Evolutionary conservation across 257 asterid species (phyloP), one percentile per base, ranked within the genome.

Genomic region (Marsdenia floribunda): DNA sequence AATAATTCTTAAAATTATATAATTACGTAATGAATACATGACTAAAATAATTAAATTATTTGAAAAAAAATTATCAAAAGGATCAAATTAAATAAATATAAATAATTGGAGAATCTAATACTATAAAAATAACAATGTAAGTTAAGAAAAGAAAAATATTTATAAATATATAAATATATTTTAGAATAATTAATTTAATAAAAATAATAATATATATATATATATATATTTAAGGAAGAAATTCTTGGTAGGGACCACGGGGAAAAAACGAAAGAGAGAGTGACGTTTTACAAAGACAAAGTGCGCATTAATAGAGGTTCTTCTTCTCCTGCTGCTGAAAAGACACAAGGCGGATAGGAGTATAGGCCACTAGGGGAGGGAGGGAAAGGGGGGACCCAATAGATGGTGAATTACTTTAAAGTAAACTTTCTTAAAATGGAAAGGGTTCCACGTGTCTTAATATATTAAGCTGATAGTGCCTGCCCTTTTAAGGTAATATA

Each of bases 371-470:
- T 75, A 50, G 72, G 64, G 49, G 47, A 1, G 40, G 42, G 8
- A 2, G 49, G 49, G 49, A n/a, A n/a, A n/a, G n/a, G n/a, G 40
- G 38, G 12, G 33, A 35, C 50, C 65, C 72, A 16, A 1, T 74
- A 49, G 88, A 80, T 71, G 86, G 86, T 83, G 86, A 85, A 82
- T 50, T 76, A 61, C 74, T 75, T 76, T 82, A 80, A 85, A 87
- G 82, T 70, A 73, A 78, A 14, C 21, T 76, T 85, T 83, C 93
- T 85, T 37, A 8, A 80, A 50, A 73, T 71, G 54, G 90, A 79
- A 83, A 63, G 18, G 46, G 33, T 47, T 80, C 84, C 82, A 83
- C 84, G 82, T 79, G 85, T 76, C 86, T 54, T 60, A 60, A 50
- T 54, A 8, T 70, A 40, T 85, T 88, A 84, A 68, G 84, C 76